phyloP scores from a whole-genome alignment of 352 stramenopile species.

The Globisporangium alternatum region DNA sequence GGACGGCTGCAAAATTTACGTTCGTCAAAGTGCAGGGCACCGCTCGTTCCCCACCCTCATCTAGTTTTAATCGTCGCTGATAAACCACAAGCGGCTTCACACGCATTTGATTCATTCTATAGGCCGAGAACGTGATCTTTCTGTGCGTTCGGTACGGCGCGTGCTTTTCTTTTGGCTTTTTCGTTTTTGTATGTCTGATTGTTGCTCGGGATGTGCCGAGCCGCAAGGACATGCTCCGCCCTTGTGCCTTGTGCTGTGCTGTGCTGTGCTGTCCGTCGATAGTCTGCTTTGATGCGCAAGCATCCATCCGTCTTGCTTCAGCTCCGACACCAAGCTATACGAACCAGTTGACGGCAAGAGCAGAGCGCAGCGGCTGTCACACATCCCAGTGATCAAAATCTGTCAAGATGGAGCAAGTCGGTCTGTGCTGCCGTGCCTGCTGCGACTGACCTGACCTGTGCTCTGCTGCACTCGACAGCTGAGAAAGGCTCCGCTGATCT shows the following conservation, averaged over 20 bases:
- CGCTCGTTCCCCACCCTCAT: background rate
- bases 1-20: background rate
- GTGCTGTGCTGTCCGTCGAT: background rate
- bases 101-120: background rate
- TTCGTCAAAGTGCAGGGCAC: background rate
- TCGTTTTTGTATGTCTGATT: background rate
- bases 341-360: background rate
- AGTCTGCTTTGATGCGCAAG: background rate
- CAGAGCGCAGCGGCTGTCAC: background rate
- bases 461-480: too few relatives aligned
- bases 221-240: background rate
- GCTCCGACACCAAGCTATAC: background rate
- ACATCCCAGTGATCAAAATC: slow-evolving; percentile 1
- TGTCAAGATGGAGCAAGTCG: slow-evolving; percentile 1
- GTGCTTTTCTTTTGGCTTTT: background rate
- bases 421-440: background rate
- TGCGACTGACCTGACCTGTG: background rate
- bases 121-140: background rate
- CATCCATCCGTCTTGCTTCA: background rate
- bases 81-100: background rate
- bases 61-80: background rate
- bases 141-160: background rate
- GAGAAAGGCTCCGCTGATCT: background rate
- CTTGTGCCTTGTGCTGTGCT: background rate
- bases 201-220: background rate